Evolutionary conservation across 2,329 filamentous ascomycete genomes (phyloP), one percentile per base, ranked within the genome.

Genomic region (Colletotrichum lini): DNA sequence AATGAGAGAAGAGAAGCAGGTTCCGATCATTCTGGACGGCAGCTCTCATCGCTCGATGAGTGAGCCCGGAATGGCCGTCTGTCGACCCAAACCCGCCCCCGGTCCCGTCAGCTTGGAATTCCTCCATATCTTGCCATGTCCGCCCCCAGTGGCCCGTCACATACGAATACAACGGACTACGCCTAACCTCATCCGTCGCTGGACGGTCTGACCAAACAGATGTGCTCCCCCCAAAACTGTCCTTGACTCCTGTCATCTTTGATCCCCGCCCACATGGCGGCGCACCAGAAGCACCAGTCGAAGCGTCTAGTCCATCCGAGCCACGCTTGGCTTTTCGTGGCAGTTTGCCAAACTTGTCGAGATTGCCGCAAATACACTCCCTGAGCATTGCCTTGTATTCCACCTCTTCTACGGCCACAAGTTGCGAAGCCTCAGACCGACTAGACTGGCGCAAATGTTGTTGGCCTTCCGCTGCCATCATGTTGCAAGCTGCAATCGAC

Each of bases 181-280:
- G n/a, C 2, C 53, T 56, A 56, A 23, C 52, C 52, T 54, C 30
- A 56, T 56, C 53, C 53, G 53, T 40, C 35, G 30, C 35, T 35
- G 18, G 35, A 38, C 30, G 2, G 53, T 42, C 53, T 9, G 13
- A 8, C 23, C 16, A 40, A 16, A 23, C 12, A 10, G 18, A 4
- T 23, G 7, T 16, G 12, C 5, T 56, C 23, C 49, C 13, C 49
- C 1, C 1, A n/a, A n/a, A 35, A 35, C 26, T 30, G 26, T 30
- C 26, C 26, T 30, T 30, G 26, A 30, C 26, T 35, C 30, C 35
- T 13, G 18, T 18, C 53, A 56, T 38, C n/a, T 13, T 3, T 56
- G n/a, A 21, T 38, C 23, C 18, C 35, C 52, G 35, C 12, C 16
- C 16, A 6, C 52, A 6, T n/a, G 30, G 52, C n/a, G 18, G 15